Evolutionary conservation across 768 basidiomycete genomes (phyloP).

Genomic region (Termitomyces sp.): DNA sequence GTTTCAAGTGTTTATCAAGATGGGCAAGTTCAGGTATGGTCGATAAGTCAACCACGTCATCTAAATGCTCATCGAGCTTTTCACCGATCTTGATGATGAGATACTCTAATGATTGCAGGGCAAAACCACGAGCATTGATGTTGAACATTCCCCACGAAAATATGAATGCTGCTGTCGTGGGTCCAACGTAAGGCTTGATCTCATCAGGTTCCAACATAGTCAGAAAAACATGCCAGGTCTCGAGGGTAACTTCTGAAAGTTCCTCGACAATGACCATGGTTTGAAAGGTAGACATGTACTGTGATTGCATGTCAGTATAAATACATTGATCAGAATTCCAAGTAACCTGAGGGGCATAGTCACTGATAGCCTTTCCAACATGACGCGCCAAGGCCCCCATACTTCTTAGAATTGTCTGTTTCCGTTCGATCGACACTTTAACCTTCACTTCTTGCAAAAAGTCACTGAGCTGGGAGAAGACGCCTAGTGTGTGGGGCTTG

Average conservation of each 20-base stretch:
- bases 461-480: conserved; percentile 83
- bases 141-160: conserved; percentile 72
- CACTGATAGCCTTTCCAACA: conserved; percentile 68
- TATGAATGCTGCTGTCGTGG: conserved; percentile 83
- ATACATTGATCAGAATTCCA: neutral
- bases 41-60: conserved; percentile 79
- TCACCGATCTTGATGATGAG: conserved; percentile 62
- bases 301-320: conserved; percentile 7
- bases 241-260: conserved; percentile 74
- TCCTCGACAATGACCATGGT: conserved; percentile 76
- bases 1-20: conserved; percentile 38
- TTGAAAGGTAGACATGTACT: conserved; percentile 98
- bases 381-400: conserved; percentile 68
- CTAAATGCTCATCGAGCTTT: conserved; percentile 52
- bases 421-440: conserved; percentile 64
- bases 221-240: conserved; percentile 79
- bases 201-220: conserved; percentile 63
- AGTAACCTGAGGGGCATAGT: conserved; percentile 84
- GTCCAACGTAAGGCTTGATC: conserved; percentile 79
- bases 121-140: conserved; percentile 45
- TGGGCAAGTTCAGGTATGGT: conserved; percentile 61
- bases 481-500: conserved; percentile 74
- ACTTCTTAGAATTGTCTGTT: conserved; percentile 77
- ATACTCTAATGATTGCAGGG: conserved; percentile 60
- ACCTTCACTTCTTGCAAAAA: conserved; percentile 82